Percentiles rank a stretch among this genome's conserved stretches.
Conservation (phyloP, 257 asterid species). For the Rehmannia glutinosa region DNA sequence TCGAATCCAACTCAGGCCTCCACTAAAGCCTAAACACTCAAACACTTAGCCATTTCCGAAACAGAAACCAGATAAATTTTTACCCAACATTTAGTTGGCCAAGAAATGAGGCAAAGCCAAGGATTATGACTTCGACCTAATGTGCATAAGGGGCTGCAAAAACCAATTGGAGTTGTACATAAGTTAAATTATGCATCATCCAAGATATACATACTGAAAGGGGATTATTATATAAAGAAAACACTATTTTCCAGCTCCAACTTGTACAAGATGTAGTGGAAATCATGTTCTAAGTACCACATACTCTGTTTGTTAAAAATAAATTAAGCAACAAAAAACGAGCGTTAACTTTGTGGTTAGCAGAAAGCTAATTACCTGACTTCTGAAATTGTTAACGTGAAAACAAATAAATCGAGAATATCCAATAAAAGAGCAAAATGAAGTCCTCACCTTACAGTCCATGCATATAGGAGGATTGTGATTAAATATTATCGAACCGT, state of each 20-base stretch:
- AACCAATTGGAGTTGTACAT: constrained; percentile 67
- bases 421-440: neutral
- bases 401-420: neutral
- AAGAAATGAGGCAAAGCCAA: constrained; percentile 62
- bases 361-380: constrained; percentile 1
- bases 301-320: neutral
- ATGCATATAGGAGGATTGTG: constrained; percentile 83
- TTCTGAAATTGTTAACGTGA: neutral
- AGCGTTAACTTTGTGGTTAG: neutral
- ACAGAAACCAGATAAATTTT: too few relatives aligned
- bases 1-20: too few relatives aligned
- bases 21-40: too few relatives aligned
- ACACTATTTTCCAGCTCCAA: neutral
- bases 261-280: neutral
- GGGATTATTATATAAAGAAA: too few relatives aligned
- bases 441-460: constrained; percentile 67
- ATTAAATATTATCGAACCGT: constrained; percentile 85
- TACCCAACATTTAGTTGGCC: too few relatives aligned
- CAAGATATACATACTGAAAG: too few relatives aligned
- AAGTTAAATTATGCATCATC: too few relatives aligned
- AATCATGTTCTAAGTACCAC: neutral
- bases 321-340: neutral
- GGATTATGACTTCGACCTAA: constrained; percentile 64
- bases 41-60: too few relatives aligned
- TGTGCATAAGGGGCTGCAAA: constrained; percentile 82